These are phyloP conservation scores for Aquilaria agallochum DNA, from an alignment of 441 rosid species.

Conservation along the genomic window DNA sequence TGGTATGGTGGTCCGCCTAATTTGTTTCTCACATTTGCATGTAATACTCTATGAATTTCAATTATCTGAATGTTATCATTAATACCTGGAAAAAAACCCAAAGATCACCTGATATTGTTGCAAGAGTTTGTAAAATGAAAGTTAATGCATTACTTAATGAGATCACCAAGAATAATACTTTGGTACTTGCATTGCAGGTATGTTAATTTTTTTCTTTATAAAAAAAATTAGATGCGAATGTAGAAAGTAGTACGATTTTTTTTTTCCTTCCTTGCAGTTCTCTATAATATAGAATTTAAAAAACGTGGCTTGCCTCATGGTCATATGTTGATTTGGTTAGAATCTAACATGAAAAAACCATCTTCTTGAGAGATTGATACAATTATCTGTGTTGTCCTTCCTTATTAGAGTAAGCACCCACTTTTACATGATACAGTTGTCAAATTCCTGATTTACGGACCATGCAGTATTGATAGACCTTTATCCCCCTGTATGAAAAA, in stretches of 20 bases:
- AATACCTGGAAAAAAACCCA: too few relatives aligned
- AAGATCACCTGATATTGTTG: not conserved
- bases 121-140: conserved; percentile 12
- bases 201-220: too few relatives aligned
- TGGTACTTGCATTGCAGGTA: too few relatives aligned
- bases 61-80: too few relatives aligned
- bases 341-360: not conserved
- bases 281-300: not conserved
- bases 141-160: not conserved
- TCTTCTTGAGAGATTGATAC: not conserved
- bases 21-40: conserved; percentile 1
- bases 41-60: too few relatives aligned
- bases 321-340: conserved; percentile 12
- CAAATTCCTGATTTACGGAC: conserved; percentile 15
- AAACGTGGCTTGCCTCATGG: not conserved
- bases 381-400: not conserved
- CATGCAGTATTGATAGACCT: not conserved
- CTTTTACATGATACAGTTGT: not conserved
- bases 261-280: not conserved
- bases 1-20: not conserved
- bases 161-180: not conserved
- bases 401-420: not conserved
- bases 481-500: not conserved
- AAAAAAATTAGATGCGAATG: too few relatives aligned
- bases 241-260: too few relatives aligned